These are phyloP conservation scores for Striga asiatica DNA, from an alignment of 257 asterid species.

Conservation along the genomic window DNA sequence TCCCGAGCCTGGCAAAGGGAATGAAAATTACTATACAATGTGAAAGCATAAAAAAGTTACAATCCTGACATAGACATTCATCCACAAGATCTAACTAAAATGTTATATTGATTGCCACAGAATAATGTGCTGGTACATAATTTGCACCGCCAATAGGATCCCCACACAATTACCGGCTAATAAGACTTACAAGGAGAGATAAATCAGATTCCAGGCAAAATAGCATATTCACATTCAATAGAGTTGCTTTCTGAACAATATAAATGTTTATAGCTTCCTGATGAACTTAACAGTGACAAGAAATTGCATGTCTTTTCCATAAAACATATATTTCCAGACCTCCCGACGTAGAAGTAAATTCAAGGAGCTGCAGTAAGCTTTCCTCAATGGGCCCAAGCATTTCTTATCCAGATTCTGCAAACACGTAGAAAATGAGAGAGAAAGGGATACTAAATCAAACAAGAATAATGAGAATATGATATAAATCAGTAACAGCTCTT, in stretches of 20 bases:
- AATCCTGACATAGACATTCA: slow-evolving; percentile 3
- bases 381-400: slow-evolving; percentile 79
- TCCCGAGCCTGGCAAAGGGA: slow-evolving; percentile 82
- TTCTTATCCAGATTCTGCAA: slow-evolving; percentile 89
- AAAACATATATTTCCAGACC: slow-evolving; percentile 44
- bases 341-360: slow-evolving; percentile 93
- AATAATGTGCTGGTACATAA: not conserved
- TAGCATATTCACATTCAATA: not conserved
- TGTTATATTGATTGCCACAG: not conserved
- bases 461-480: slow-evolving; percentile 10
- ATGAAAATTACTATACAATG: slow-evolving; percentile 3
- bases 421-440: not conserved
- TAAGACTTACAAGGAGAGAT: not conserved
- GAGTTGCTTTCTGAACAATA: slow-evolving; percentile 1
- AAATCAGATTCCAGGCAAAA: not conserved
- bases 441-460: not conserved
- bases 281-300: slow-evolving; percentile 7
- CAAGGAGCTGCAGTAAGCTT: slow-evolving; percentile 97
- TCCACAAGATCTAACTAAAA: slow-evolving; percentile 2
- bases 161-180: not conserved
- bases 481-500: slow-evolving; percentile 5
- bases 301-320: slow-evolving; percentile 13
- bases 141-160: not conserved
- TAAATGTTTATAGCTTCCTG: not conserved
- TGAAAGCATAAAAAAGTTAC: slow-evolving; percentile 4